These are phyloP conservation scores for Austroboletus niveus DNA, from an alignment of 1,284 basidiomycete species.

Conservation along the genomic window DNA sequence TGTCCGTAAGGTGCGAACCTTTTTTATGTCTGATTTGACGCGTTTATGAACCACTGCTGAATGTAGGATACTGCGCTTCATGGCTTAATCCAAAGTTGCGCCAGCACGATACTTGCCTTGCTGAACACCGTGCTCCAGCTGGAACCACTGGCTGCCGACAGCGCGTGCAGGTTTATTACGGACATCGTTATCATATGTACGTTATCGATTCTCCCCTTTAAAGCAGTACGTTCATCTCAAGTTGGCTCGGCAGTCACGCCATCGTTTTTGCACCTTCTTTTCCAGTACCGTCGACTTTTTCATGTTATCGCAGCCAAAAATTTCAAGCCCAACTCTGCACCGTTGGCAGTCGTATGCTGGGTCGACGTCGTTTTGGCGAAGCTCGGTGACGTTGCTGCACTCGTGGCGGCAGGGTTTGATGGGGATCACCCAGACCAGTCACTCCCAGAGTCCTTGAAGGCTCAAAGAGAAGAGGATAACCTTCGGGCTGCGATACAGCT, in stretches of 20 bases:
- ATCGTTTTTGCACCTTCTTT: constrained; percentile 40
- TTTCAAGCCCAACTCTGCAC: constrained; percentile 13
- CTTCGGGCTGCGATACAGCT: constrained; percentile 61
- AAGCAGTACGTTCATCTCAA: background rate
- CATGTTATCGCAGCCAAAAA: constrained; percentile 41
- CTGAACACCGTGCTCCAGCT: constrained; percentile 30
- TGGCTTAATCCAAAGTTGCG: constrained; percentile 35
- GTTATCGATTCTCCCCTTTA: background rate
- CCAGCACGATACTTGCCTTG: constrained; percentile 35
- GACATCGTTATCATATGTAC: constrained; percentile 28
- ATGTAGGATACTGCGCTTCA: constrained; percentile 37
- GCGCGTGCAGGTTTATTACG: constrained; percentile 10
- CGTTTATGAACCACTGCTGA: background rate
- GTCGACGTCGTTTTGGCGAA: constrained; percentile 59
- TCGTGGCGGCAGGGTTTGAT: constrained; percentile 35
- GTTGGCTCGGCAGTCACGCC: constrained; percentile 19
- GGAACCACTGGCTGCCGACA: background rate
- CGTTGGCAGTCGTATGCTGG: constrained; percentile 52
- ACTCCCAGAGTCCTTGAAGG: constrained; percentile 35
- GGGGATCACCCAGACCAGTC: constrained; percentile 9
- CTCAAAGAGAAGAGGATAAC: constrained; percentile 46
- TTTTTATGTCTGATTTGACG: background rate
- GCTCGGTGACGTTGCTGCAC: constrained; percentile 42
- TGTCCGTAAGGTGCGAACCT: constrained; percentile 26
- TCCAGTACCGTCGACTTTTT: constrained; percentile 49